A percentile compares a stretch with the other conserved stretches of the same genome.
These are phyloP conservation scores for Biscutella laevigata DNA, from an alignment of 441 rosid genomes.

Conservation along the genomic window DNA sequence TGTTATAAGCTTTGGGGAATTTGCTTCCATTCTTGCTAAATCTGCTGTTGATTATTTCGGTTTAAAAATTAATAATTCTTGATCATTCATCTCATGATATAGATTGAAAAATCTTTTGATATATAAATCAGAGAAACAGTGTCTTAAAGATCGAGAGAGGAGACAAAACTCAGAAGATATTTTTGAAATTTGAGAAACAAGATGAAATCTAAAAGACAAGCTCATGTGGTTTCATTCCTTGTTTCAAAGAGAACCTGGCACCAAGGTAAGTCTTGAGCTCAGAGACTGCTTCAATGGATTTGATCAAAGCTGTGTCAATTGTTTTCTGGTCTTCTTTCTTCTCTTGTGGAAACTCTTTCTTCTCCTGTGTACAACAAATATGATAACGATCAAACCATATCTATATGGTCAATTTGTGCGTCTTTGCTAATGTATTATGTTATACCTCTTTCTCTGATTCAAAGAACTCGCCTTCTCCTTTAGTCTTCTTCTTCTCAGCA, in stretches of 20 bases:
- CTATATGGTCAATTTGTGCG: too few species aligned
- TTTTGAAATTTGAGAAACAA: slow-evolving; percentile 12
- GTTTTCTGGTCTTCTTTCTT: too few species aligned
- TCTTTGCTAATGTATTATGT: too few species aligned
- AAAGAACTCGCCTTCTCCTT: slow-evolving; percentile 68
- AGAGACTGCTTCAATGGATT: too few species aligned
- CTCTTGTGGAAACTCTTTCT: too few species aligned
- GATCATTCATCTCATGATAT: neutral
- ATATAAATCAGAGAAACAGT: slow-evolving; percentile 10
- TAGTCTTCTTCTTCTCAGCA: slow-evolving; percentile 60
- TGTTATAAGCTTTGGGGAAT: slow-evolving; percentile 49
- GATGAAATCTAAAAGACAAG: slow-evolving; percentile 42
- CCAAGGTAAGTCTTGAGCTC: too few species aligned
- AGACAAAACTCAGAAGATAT: slow-evolving; percentile 5
- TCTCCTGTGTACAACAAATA: too few species aligned
- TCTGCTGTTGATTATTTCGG: slow-evolving; percentile 50
- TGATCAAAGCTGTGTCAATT: too few species aligned
- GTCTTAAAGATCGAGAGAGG: neutral
- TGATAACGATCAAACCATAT: too few species aligned
- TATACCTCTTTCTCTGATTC: slow-evolving; percentile 62
- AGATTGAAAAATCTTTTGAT: slow-evolving; percentile 5
- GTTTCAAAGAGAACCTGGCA: too few species aligned
- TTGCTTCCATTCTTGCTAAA: slow-evolving; percentile 49
- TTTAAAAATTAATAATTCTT: slow-evolving; percentile 8
- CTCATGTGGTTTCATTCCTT: too few species aligned